Evolutionary conservation across 768 basidiomycete species (phyloP), one percentile per base, ranked within the genome.

Genomic region (Guyanaporus albipodus): DNA sequence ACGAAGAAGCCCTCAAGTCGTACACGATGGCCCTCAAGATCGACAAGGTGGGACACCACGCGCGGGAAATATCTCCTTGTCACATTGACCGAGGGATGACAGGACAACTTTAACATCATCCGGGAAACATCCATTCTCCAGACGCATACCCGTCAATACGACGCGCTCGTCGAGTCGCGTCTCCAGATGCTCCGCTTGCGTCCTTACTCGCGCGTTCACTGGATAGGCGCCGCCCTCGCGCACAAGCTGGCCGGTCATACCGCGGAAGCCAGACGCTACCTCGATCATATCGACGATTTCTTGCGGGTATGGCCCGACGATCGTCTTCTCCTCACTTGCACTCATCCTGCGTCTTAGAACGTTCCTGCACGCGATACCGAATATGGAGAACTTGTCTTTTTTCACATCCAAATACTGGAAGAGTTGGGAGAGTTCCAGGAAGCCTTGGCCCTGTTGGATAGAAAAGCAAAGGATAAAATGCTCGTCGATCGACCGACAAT

Each of bases 41-140:
- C 59, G 96, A 98, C 71, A 86, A 85, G 72, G 94, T 95, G 58
- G n/a, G 56, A 78, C 48, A 12, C 4, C 63, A 14, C 37, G 10
- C 33, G 8, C 24, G 14, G 12, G n/a, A 37, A 21, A n/a, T n/a
- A n/a, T 35, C 37, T 27, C 9, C 24, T 18, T 45, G 36, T 32
- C 29, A 6, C 44, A 22, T 34, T 54, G 19, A 50, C 50, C 23
- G 22, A 28, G 27, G 27, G 6, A 8, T 44, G 1, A 23, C 58
- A 96, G 94, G 92, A 97, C 58, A 96, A 96, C 62, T 69, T 96
- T 59, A 95, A 95, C 66, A 85, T 99, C 55, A 68, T 99, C 21
- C 83, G 90, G 35, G 96, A 98, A 65, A 79, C 91, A 0, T 91
- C 94, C 7, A 80, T 87, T 39, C 76, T 99, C 9, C 90, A 93